Evolutionary conservation across 352 stramenopile genomes (phyloP).

Genomic region (Pythium monospermum): DNA sequence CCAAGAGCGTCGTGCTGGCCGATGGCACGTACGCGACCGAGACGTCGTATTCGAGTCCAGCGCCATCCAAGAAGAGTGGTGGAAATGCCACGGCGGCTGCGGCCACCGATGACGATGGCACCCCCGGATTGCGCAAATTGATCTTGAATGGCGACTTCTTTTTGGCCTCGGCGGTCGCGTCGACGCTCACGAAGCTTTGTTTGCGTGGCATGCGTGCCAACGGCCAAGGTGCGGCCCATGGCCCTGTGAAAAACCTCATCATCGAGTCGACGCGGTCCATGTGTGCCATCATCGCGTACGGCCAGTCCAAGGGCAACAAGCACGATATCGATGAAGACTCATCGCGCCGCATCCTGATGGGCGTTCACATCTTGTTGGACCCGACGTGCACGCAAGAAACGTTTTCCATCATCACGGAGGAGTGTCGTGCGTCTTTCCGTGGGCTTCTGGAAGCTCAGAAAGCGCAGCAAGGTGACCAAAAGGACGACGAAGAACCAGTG

Average conservation of each 20-base stretch:
- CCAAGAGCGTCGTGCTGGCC: conserved; percentile 97
- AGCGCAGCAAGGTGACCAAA: conserved; percentile 55
- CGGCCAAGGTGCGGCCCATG: conserved; percentile 34
- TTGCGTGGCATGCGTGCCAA: conserved; percentile 78
- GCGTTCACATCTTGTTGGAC: conserved; percentile 93
- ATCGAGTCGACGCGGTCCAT: conserved; percentile 71
- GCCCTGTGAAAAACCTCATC: conserved; percentile 61
- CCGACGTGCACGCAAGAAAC: conserved; percentile 62
- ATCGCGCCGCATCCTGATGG: conserved; percentile 93
- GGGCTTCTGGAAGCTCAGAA: conserved; percentile 74
- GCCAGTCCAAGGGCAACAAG: conserved; percentile 69
- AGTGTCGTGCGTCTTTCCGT: conserved; percentile 76
- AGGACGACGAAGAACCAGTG: conserved; percentile 46
- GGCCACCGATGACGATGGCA: conserved; percentile 54
- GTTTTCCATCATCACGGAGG: conserved; percentile 71
- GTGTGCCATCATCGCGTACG: conserved; percentile 68
- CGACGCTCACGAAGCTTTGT: conserved; percentile 96
- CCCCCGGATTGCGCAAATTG: conserved; percentile 82
- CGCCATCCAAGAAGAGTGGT: conserved; percentile 26
- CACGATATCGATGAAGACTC: conserved; percentile 93
- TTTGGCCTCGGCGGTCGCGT: conserved; percentile 90
- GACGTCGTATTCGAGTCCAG: conserved; percentile 75
- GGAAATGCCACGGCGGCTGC: conserved; percentile 1
- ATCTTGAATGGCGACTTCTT: conserved; percentile 96
- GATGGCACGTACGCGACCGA: conserved; percentile 99